phyloP scores from a whole-genome alignment of 345 rosid species.

The Pistacia vera region DNA sequence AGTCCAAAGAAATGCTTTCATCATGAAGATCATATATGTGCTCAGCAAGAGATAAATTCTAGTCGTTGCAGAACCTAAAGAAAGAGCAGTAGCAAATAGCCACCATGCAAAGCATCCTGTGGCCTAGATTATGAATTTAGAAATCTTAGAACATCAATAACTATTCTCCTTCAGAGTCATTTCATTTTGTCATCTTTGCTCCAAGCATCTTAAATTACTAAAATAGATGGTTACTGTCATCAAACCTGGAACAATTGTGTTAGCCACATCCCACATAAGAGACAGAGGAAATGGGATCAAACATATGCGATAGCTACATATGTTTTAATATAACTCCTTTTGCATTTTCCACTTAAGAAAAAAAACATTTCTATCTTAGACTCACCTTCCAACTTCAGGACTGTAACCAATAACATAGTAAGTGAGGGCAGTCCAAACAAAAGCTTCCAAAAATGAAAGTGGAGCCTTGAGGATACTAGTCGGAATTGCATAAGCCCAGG shows the following conservation, averaged over 20 bases:
- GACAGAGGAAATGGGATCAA: neutral
- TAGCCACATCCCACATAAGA: neutral
- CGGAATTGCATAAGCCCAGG: conserved; percentile 77
- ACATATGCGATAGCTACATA: neutral
- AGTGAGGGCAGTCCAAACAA: conserved; percentile 64
- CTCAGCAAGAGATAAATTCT: neutral
- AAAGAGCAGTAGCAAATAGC: neutral
- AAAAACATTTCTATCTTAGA: neutral
- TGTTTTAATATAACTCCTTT: neutral
- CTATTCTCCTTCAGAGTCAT: neutral
- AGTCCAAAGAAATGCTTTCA: neutral
- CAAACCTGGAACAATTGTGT: neutral
- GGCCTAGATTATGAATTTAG: neutral
- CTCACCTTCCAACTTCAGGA: conserved; percentile 53
- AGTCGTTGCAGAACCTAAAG: neutral
- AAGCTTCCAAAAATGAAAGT: conserved; percentile 42
- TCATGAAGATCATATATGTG: neutral
- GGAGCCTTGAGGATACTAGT: conserved; percentile 49
- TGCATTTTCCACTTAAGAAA: neutral
- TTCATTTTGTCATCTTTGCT: conserved; percentile 20
- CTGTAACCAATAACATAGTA: conserved; percentile 73
- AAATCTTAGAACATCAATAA: neutral
- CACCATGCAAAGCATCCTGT: neutral
- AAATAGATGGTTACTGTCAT: neutral
- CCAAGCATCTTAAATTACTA: neutral